Conservation (phyloP, 371 early-diverging fungal genomes). For the Basidiobolus meristosporus region DNA sequence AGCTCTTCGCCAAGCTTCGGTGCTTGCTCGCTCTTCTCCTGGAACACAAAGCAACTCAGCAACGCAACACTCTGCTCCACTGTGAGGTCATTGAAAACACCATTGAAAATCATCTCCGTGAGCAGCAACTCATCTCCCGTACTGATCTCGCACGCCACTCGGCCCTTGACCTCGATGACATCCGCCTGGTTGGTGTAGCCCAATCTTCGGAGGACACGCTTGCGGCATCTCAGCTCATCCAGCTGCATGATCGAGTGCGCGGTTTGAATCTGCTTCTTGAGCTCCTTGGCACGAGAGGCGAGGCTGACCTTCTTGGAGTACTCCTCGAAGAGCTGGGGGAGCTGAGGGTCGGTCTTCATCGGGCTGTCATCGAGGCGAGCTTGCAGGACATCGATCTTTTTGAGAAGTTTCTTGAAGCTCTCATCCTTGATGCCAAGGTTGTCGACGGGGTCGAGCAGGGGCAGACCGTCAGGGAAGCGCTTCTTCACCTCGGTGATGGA, state of each 20-base stretch:
- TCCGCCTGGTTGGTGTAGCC: constrained; percentile 65
- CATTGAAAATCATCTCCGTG: constrained; percentile 98
- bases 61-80: constrained; percentile 83
- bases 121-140: constrained; percentile 94
- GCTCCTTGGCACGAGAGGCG: constrained; percentile 25
- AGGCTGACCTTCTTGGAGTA: constrained; percentile 46
- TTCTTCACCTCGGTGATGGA: constrained; percentile 51
- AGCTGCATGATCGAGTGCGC: constrained; percentile 73
- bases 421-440: constrained; percentile 80
- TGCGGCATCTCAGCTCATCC: constrained; percentile 81
- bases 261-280: constrained; percentile 48
- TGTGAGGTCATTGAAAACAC: constrained; percentile 86
- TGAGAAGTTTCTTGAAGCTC: constrained; percentile 48
- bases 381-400: constrained; percentile 55
- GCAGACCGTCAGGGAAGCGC: constrained; percentile 54
- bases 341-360: constrained; percentile 23
- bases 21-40: constrained; percentile 38
- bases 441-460: constrained; percentile 69
- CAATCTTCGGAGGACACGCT: constrained; percentile 77
- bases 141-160: constrained; percentile 98
- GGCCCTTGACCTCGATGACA: constrained; percentile 91
- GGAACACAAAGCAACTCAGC: constrained; percentile 88
- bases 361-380: constrained; percentile 32
- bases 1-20: constrained; percentile 50
- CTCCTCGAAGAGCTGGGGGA: constrained; percentile 29